phyloP scores from a whole-genome alignment of 2,329 filamentous ascomycete genomes.

The Myotisia sp. region DNA sequence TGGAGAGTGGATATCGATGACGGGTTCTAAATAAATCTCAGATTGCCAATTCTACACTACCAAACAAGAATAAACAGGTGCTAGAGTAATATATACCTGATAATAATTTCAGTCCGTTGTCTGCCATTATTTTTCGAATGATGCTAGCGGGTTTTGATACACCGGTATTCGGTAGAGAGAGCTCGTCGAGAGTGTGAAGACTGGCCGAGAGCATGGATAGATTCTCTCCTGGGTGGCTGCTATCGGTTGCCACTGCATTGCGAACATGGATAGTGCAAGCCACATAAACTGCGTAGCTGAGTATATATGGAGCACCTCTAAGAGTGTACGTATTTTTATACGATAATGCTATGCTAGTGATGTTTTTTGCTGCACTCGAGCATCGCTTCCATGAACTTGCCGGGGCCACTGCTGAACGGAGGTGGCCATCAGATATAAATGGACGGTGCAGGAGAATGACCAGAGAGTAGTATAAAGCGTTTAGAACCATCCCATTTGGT shows the following conservation, averaged over 20 bases:
- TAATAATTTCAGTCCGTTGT: conserved; percentile 11
- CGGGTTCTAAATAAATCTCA: conserved; percentile 5
- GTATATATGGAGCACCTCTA: conserved; percentile 28
- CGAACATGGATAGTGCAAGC: conserved; percentile 30
- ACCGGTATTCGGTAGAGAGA: conserved; percentile 13
- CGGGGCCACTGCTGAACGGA: conserved; percentile 15
- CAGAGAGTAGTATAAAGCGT: conserved; percentile 29
- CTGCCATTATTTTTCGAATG: conserved; percentile 13
- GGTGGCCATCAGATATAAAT: conserved; percentile 25
- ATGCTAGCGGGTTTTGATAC: conserved; percentile 13
- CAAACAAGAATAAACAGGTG: not conserved
- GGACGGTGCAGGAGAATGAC: conserved; percentile 34
- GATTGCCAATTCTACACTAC: not conserved
- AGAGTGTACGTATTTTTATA: conserved; percentile 30
- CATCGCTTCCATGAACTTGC: conserved; percentile 22
- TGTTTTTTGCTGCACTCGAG: conserved; percentile 23
- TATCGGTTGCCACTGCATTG: conserved; percentile 20
- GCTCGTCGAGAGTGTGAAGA: conserved; percentile 21
- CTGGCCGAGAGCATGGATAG: conserved; percentile 17
- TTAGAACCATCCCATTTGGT: conserved; percentile 22
- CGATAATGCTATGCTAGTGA: conserved; percentile 22
- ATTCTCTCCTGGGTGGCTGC: conserved; percentile 15
- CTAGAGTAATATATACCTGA: conserved; percentile 8
- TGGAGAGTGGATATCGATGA: conserved; percentile 10
- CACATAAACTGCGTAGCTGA: conserved; percentile 32